A percentile compares a stretch with the other conserved stretches of the same genome.
Evolutionary conservation across 2,329 filamentous ascomycete species (phyloP).

Genomic region (Zymoseptoria brevis): DNA sequence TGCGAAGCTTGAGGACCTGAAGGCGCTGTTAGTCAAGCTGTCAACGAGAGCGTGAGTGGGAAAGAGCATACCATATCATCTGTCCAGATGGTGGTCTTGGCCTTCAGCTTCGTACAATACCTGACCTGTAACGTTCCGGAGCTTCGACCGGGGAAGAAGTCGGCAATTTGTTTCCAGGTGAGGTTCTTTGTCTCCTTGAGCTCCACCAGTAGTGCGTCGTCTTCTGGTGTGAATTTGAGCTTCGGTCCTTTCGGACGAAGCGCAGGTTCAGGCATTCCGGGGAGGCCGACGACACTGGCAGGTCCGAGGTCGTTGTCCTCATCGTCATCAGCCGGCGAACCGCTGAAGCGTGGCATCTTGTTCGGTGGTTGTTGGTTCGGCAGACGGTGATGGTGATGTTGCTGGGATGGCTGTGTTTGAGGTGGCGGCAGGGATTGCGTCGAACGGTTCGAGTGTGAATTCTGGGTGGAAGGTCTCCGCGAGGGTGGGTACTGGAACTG

Average conservation of each 20-base stretch:
- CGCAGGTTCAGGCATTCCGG: slow-evolving; percentile 78
- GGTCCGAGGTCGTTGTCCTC: slow-evolving; percentile 47
- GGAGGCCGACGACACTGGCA: slow-evolving; percentile 78
- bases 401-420: slow-evolving; percentile 38
- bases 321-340: slow-evolving; percentile 19
- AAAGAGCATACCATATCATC: slow-evolving; percentile 66
- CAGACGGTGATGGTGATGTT: slow-evolving; percentile 72
- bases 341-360: slow-evolving; percentile 55
- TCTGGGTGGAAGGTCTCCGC: slow-evolving; percentile 18
- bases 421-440: slow-evolving; percentile 35
- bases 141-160: slow-evolving; percentile 86
- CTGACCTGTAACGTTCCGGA: slow-evolving; percentile 87
- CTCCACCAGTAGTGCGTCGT: slow-evolving; percentile 79
- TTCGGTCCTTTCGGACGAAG: slow-evolving; percentile 77
- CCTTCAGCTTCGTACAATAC: slow-evolving; percentile 91
- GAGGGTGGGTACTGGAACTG: slow-evolving; percentile 17
- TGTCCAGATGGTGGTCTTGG: slow-evolving; percentile 87
- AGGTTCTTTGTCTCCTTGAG: slow-evolving; percentile 91
- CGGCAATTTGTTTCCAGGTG: slow-evolving; percentile 95
- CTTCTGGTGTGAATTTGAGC: slow-evolving; percentile 87
- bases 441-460: slow-evolving; percentile 15
- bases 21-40: slow-evolving; percentile 20
- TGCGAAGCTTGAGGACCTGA: slow-evolving; percentile 69
- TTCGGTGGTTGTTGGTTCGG: slow-evolving; percentile 64
- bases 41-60: neutral